These are phyloP conservation scores for Arachnomyces sp. DNA, from an alignment of 2,329 filamentous ascomycete genomes.

Conservation along the genomic window DNA sequence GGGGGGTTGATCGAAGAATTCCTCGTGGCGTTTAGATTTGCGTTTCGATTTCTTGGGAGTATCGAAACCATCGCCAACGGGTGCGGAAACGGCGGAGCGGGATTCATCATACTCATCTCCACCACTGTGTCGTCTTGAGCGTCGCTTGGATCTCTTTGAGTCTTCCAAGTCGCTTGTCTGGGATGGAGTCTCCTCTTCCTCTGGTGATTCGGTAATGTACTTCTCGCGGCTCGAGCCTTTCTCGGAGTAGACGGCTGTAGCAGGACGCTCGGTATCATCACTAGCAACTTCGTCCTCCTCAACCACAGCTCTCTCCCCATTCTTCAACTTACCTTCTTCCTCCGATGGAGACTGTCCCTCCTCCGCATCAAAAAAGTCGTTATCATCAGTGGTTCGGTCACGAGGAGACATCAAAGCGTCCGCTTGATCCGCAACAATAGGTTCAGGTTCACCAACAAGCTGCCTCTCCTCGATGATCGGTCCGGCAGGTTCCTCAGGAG, in stretches of 20 bases:
- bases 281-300: neutral
- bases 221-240: neutral
- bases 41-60: constrained; percentile 14
- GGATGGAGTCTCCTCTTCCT: neutral
- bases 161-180: neutral
- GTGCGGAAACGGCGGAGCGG: neutral
- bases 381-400: constrained; percentile 1
- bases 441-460: neutral
- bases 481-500: neutral
- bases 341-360: constrained; percentile 3
- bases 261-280: neutral
- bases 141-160: neutral
- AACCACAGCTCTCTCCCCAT: constrained; percentile 6
- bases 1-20: neutral
- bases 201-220: neutral
- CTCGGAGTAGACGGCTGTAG: neutral
- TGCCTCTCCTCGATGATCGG: too few relatives aligned
- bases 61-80: neutral
- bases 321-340: constrained; percentile 12
- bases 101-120: too few relatives aligned
- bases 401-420: too few relatives aligned
- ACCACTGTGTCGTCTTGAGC: too few relatives aligned
- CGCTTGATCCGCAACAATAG: too few relatives aligned
- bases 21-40: constrained; percentile 18
- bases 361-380: constrained; percentile 3